Percentiles rank a stretch among this genome's conserved stretches.
Evolutionary conservation across 2,329 filamentous ascomycete species (phyloP).

Genomic region (Aspergillus viridinutans): DNA sequence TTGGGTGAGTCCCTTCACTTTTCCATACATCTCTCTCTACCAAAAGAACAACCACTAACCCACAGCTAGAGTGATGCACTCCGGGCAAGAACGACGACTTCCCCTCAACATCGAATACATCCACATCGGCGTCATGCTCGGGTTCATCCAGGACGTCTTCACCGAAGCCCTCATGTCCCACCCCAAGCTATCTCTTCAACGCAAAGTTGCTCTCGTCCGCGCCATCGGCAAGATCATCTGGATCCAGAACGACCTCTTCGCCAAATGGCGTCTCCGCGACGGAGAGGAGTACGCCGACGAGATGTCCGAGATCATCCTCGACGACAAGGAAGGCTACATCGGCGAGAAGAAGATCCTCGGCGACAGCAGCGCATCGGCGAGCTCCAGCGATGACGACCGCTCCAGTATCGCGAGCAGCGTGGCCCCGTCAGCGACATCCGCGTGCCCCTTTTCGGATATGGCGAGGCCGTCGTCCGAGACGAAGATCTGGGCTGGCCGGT

Average conservation of each 20-base stretch:
- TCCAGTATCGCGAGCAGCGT: conserved; percentile 23
- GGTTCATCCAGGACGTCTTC: conserved; percentile 73
- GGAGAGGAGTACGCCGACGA: conserved; percentile 56
- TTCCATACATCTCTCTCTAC: neutral
- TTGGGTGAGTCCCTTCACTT: conserved; percentile 53
- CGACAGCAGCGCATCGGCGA: conserved; percentile 21
- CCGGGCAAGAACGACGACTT: conserved; percentile 67
- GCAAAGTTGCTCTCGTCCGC: conserved; percentile 70
- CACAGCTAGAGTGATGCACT: conserved; percentile 65
- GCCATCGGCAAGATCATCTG: conserved; percentile 77
- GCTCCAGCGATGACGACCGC: conserved; percentile 28
- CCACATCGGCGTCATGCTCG: conserved; percentile 68
- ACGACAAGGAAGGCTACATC: conserved; percentile 61
- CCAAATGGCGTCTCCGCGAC: conserved; percentile 73
- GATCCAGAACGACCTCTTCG: conserved; percentile 84
- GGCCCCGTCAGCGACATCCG: conserved; percentile 15
- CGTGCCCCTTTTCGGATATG: conserved; percentile 30
- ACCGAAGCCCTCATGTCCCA: conserved; percentile 71
- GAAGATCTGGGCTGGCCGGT: conserved; percentile 26
- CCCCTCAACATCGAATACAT: conserved; percentile 76
- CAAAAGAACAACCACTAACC: neutral
- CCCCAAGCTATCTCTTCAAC: conserved; percentile 60
- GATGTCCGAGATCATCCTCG: conserved; percentile 38
- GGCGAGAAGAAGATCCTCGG: conserved; percentile 57
- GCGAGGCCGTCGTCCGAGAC: conserved; percentile 22